Conservation (phyloP, 2,329 filamentous ascomycete genomes). For the Scedosporium aurantiacum region DNA sequence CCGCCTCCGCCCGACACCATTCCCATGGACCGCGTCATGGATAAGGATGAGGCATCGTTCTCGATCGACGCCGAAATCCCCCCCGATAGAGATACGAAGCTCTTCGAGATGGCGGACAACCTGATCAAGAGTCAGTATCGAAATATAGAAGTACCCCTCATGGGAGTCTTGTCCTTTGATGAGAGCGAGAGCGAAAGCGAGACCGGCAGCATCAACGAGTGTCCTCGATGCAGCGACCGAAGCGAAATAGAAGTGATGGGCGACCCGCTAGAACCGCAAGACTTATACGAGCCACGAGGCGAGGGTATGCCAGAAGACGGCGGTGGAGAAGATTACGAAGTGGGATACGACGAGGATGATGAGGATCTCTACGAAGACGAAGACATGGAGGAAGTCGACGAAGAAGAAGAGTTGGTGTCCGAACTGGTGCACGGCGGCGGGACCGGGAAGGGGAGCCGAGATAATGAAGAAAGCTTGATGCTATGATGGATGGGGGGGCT, state of each 20-base stretch:
- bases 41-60: constrained; percentile 28
- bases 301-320: constrained; percentile 17
- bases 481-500: constrained; percentile 6
- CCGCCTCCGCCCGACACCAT: constrained; percentile 20
- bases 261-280: constrained; percentile 8
- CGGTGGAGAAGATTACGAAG: constrained; percentile 17
- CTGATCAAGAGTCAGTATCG: constrained; percentile 36
- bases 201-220: constrained; percentile 13
- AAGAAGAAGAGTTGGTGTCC: constrained; percentile 10
- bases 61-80: constrained; percentile 27
- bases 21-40: constrained; percentile 16
- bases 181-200: constrained; percentile 32
- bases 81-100: constrained; percentile 29
- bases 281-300: constrained; percentile 7
- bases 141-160: constrained; percentile 32
- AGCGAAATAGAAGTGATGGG: constrained; percentile 14
- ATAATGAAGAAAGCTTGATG: constrained; percentile 3
- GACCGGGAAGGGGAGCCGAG: constrained; percentile 1
- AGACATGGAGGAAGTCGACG: constrained; percentile 9
- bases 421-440: not conserved
- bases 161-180: constrained; percentile 33
- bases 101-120: constrained; percentile 33
- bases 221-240: not conserved
- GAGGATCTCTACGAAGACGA: constrained; percentile 10
- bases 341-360: constrained; percentile 16